Evolutionary conservation across 345 rosid genomes (phyloP).

Genomic region (Citrus cavaleriei): DNA sequence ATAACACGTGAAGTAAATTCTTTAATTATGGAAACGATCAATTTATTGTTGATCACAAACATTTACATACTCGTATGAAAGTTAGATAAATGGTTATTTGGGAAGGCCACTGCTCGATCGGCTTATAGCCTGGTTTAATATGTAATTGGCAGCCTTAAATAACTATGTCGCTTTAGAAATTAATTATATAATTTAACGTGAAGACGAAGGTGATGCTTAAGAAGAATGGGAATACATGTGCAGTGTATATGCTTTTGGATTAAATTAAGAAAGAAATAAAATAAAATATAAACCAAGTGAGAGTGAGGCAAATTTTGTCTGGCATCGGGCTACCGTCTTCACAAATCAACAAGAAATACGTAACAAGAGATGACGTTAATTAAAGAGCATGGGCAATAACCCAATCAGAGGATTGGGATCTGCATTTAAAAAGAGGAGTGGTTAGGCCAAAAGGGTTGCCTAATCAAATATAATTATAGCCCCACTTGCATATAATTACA

Average conservation of each 20-base stretch:
- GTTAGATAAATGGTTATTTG: too few relatives aligned
- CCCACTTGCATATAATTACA: conserved; percentile 51
- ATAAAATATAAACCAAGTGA: background rate
- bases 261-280: background rate
- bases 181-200: background rate
- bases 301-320: conserved; percentile 13
- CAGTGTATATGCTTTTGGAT: background rate
- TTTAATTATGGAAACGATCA: too few relatives aligned
- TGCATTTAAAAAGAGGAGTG: conserved; percentile 19
- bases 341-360: conserved; percentile 3
- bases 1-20: too few relatives aligned
- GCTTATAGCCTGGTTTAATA: background rate
- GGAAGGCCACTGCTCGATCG: background rate
- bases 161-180: background rate
- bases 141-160: background rate
- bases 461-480: conserved; percentile 30
- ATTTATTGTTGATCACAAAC: too few relatives aligned
- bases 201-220: background rate
- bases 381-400: conserved; percentile 4
- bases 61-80: too few relatives aligned
- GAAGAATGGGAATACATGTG: background rate
- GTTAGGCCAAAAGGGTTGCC: conserved; percentile 27
- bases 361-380: conserved; percentile 8
- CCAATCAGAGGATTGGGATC: conserved; percentile 10
- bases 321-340: background rate